Conservation (phyloP, 2,329 filamentous ascomycete species). For the Xylariaceae sp. region DNA sequence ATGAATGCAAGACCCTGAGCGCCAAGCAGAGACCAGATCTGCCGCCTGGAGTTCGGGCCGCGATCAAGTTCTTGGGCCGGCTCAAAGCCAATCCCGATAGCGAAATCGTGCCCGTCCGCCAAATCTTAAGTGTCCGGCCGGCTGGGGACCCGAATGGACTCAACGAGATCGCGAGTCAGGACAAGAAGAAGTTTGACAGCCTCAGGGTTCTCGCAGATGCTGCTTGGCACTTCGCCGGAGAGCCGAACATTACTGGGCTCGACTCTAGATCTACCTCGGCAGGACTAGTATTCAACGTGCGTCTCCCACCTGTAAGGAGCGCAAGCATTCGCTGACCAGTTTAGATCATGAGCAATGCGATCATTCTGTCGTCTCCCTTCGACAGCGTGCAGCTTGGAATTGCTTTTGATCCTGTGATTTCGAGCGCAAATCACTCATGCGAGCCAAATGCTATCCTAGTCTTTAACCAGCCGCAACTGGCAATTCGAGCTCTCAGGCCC, state of each 20-base stretch:
- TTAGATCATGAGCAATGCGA: slow-evolving; percentile 24
- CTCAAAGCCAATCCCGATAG: slow-evolving; percentile 21
- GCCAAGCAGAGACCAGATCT: slow-evolving; percentile 20
- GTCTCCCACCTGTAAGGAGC: slow-evolving; percentile 1
- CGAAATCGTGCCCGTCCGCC: slow-evolving; percentile 14
- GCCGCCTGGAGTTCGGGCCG: slow-evolving; percentile 22
- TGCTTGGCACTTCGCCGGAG: slow-evolving; percentile 23
- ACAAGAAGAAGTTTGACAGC: slow-evolving; percentile 24
- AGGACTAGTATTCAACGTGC: slow-evolving; percentile 24
- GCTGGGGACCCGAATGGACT: slow-evolving; percentile 15
- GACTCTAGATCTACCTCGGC: slow-evolving; percentile 17
- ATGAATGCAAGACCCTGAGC: slow-evolving; percentile 28
- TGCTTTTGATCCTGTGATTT: slow-evolving; percentile 28
- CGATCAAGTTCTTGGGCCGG: slow-evolving; percentile 27
- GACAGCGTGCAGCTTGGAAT: slow-evolving; percentile 22
- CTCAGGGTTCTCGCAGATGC: slow-evolving; percentile 22
- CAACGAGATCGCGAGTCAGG: slow-evolving; percentile 12
- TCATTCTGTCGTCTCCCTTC: slow-evolving; percentile 20
- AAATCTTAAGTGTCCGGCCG: slow-evolving; percentile 22
- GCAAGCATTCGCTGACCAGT: slow-evolving; percentile 7
- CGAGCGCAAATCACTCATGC: slow-evolving; percentile 45
- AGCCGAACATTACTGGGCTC: slow-evolving; percentile 16
- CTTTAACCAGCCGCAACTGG: slow-evolving; percentile 41
- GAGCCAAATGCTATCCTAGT: slow-evolving; percentile 44
- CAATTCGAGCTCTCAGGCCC: slow-evolving; percentile 40